phyloP scores from a whole-genome alignment of 805 yeast genomes.

The Candida wancherniae region DNA sequence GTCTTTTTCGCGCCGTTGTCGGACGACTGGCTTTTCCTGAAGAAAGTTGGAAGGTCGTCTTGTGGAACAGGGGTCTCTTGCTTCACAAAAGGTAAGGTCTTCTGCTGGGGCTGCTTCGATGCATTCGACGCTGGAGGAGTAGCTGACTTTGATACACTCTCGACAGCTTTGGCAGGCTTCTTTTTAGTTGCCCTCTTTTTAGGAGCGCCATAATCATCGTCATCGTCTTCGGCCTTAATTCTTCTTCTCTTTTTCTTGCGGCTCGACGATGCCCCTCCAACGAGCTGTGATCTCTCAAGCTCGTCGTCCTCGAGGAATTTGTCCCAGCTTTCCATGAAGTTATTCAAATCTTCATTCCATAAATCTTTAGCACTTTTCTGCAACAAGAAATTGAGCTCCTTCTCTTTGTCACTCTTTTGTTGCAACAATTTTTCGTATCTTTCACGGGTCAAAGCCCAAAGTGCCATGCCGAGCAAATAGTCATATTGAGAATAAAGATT shows the following conservation, averaged over 20 bases:
- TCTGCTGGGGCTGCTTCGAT: not conserved
- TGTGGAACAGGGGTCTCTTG: conserved; percentile 4
- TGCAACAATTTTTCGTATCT: conserved; percentile 74
- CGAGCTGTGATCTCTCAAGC: conserved; percentile 48
- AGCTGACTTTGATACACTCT: not conserved
- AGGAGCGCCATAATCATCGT: conserved; percentile 11
- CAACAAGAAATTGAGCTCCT: conserved; percentile 62
- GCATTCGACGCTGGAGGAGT: conserved; percentile 1
- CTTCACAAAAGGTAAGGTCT: conserved; percentile 8
- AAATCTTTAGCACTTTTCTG: conserved; percentile 75
- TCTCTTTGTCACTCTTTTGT: conserved; percentile 69
- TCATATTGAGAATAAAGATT: conserved; percentile 68
- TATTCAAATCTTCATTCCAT: conserved; percentile 82
- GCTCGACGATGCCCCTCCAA: conserved; percentile 35
- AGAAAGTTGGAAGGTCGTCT: conserved; percentile 15
- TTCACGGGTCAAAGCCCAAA: conserved; percentile 90
- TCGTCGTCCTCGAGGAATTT: conserved; percentile 63
- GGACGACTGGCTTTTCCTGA: conserved; percentile 8
- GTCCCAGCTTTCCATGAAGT: conserved; percentile 61
- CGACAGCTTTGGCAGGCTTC: conserved; percentile 1
- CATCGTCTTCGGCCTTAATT: conserved; percentile 13
- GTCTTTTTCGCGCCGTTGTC: conserved; percentile 1
- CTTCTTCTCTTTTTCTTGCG: conserved; percentile 36
- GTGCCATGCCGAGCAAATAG: conserved; percentile 84
- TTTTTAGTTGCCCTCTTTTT: conserved; percentile 12